Conservation (phyloP, 495 filamentous ascomycete species). For the Lophium mytilinum region DNA sequence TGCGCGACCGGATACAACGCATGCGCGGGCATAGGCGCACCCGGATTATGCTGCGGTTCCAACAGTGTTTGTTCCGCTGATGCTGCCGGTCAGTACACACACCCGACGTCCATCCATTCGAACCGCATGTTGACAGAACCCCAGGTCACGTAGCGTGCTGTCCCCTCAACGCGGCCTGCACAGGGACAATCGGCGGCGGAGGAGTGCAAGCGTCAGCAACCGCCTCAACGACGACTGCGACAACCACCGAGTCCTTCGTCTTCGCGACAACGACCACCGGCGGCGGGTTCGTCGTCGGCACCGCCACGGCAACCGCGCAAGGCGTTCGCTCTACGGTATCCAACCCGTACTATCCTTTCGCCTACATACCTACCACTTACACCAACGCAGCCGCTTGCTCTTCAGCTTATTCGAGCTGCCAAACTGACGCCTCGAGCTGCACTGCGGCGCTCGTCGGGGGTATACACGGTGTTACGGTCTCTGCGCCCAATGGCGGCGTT, state of each 20-base stretch:
- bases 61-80: constrained; percentile 51
- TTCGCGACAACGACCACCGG: background rate
- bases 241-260: background rate
- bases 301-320: background rate
- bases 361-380: constrained; percentile 59
- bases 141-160: constrained; percentile 66
- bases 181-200: constrained; percentile 43
- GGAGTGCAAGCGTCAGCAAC: background rate
- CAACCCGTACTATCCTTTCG: constrained; percentile 57
- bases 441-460: constrained; percentile 39
- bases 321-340: constrained; percentile 24
- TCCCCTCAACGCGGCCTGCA: constrained; percentile 52
- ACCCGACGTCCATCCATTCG: no score
- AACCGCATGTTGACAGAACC: no score
- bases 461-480: constrained; percentile 54
- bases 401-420: constrained; percentile 57
- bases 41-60: constrained; percentile 48
- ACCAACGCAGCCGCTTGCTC: constrained; percentile 55
- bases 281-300: background rate
- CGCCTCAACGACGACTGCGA: background rate
- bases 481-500: constrained; percentile 47
- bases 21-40: constrained; percentile 44
- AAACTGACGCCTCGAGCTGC: constrained; percentile 56
- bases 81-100: constrained; percentile 42
- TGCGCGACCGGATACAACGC: constrained; percentile 46